Base-by-base conservation (phyloP, 805 yeast species). In the Metschnikowia bowlesiae region DNA sequence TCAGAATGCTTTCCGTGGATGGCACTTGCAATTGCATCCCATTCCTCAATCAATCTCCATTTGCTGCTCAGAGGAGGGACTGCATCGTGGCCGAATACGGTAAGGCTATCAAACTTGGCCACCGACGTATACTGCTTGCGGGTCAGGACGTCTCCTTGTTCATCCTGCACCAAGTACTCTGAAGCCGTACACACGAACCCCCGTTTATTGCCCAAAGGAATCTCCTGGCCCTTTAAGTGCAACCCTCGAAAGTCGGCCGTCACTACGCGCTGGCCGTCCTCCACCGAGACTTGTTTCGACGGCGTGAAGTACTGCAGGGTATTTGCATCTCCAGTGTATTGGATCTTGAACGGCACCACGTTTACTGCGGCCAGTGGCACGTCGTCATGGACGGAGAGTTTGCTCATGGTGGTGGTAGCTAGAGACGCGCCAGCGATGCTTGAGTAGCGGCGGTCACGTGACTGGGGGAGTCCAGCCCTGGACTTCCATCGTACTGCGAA, bases 161-260 rank as follows among this genome's bases (percentile, higher is more conserved):
- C 35, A 33, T 31, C 44, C 11, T 34, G 51, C 3, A 28, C 43
- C 18, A 52, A 40, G 11, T 16, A 37, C 42, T 58, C 61, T 6
- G 56, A 49, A 3, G 44, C 36, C 3, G 46, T 40, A 16, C 57
- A 46, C 5, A 56, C 22, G 32, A 42, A 48, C 2, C 56, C 61
- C 2, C 31, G 37, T 32, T 52, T 52, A 8, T 44, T 34, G 8
- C 41, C 42, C 8, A 57, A 46, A 10, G 45, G 44, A 13, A 53
- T 8, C 4, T 48, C 39, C 26, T 46, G 47, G 5, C 61, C 61
- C 13, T 51, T 43, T 10, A 58, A 42, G 10, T 47, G 49, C 46
- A 58, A 47, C 8, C 61, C 61, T 16, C 61, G 48, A 37, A 58
- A 58, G n/a, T 46, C 47, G 13, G 59, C 55, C 8, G 47, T 39